Conservation (phyloP, 1,139 yeast genomes). For the Candida sp. region DNA sequence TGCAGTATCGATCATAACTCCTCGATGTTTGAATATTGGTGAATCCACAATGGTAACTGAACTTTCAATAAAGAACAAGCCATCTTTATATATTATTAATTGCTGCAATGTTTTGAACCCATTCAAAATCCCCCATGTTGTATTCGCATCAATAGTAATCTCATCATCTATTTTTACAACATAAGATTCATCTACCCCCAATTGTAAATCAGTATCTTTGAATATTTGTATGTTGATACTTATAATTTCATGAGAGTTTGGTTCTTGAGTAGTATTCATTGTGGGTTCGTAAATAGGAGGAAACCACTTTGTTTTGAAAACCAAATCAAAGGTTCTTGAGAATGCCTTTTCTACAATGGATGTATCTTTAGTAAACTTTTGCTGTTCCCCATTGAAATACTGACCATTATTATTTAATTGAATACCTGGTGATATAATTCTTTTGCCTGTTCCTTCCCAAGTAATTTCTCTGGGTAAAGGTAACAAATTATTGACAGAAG, state of each 20-base stretch:
- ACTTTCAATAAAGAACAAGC: slow-evolving; percentile 24
- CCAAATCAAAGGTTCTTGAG: slow-evolving; percentile 12
- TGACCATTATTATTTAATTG: slow-evolving; percentile 2
- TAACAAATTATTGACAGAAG: slow-evolving; percentile 15
- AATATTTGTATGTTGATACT: slow-evolving; percentile 11
- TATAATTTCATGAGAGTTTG: slow-evolving; percentile 15
- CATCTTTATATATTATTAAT: slow-evolving; percentile 25
- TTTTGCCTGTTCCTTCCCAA: slow-evolving; percentile 11
- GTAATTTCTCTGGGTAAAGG: slow-evolving; percentile 18
- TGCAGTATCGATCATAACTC: slow-evolving; percentile 42
- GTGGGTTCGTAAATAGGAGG: slow-evolving; percentile 12
- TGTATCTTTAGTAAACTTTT: background rate
- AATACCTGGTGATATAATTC: slow-evolving; percentile 4
- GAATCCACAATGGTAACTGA: slow-evolving; percentile 32
- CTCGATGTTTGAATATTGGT: slow-evolving; percentile 44
- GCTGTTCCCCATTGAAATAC: background rate
- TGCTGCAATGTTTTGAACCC: slow-evolving; percentile 46
- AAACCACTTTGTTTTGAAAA: slow-evolving; percentile 19
- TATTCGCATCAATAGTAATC: slow-evolving; percentile 26
- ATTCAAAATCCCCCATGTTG: slow-evolving; percentile 46
- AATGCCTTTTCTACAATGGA: slow-evolving; percentile 15
- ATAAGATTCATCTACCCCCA: slow-evolving; percentile 43
- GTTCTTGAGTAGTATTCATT: background rate
- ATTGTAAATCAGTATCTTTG: slow-evolving; percentile 27
- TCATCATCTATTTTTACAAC: slow-evolving; percentile 14